Conservation (phyloP, 768 basidiomycete species). For the Mycena pura region DNA sequence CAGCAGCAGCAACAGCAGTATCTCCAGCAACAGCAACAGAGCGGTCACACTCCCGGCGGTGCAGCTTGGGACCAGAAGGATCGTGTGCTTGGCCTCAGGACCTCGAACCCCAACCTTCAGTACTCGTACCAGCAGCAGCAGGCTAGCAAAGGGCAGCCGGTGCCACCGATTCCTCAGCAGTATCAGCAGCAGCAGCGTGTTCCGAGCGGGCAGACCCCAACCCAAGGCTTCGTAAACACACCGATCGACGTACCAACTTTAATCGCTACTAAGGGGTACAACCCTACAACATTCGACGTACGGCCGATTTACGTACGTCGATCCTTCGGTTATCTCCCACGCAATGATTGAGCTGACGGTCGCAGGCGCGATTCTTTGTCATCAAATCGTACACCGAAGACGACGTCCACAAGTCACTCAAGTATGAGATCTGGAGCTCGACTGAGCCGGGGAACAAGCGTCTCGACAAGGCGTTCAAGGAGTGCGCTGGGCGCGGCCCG, state of each 20-base stretch:
- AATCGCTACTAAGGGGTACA: slow-evolving; percentile 89
- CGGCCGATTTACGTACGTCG: slow-evolving; percentile 75
- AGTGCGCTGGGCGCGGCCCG: slow-evolving; percentile 88
- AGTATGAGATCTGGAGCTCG: slow-evolving; percentile 98
- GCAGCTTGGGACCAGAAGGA: slow-evolving; percentile 29
- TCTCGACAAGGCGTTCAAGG: slow-evolving; percentile 96
- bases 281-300: slow-evolving; percentile 84
- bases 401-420: slow-evolving; percentile 97
- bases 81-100: slow-evolving; percentile 49
- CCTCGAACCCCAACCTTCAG: slow-evolving; percentile 75
- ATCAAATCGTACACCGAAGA: slow-evolving; percentile 99
- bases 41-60: slow-evolving; percentile 34
- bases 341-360: slow-evolving; percentile 5
- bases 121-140: slow-evolving; percentile 62
- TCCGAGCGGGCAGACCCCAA: slow-evolving; percentile 46
- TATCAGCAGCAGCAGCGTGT: slow-evolving; percentile 48
- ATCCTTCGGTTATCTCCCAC: slow-evolving; percentile 1
- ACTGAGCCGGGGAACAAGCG: slow-evolving; percentile 97
- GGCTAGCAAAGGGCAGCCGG: slow-evolving; percentile 56
- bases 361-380: slow-evolving; percentile 90
- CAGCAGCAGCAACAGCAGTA: slow-evolving; percentile 49
- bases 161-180: slow-evolving; percentile 77
- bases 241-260: slow-evolving; percentile 89
- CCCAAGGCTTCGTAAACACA: slow-evolving; percentile 54
- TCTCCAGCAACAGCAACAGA: slow-evolving; percentile 36